phyloP scores from a whole-genome alignment of 495 filamentous ascomycete genomes.

The Trichoderma parareesei region DNA sequence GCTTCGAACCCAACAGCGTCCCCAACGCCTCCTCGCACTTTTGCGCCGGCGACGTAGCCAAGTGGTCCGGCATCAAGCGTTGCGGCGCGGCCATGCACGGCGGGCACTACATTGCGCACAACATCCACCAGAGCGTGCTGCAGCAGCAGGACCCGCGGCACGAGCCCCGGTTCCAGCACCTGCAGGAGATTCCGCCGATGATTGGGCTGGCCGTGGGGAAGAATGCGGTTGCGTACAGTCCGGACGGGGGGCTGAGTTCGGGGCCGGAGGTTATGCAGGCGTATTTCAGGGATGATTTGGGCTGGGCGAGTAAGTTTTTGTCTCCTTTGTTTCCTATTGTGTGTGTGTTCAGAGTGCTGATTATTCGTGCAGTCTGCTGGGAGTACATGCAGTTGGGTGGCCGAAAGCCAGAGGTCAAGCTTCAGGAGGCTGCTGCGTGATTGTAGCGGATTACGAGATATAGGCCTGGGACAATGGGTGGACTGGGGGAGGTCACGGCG shows the following conservation, averaged over 20 bases:
- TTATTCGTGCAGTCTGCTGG: constrained; percentile 7
- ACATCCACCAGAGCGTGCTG: constrained; percentile 52
- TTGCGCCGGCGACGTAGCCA: constrained; percentile 45
- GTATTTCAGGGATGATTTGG: constrained; percentile 61
- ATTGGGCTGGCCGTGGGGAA: constrained; percentile 61
- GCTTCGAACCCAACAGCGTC: constrained; percentile 31
- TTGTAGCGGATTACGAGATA: too few species aligned
- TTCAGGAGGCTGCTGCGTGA: background rate
- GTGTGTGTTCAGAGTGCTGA: background rate
- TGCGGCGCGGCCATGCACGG: constrained; percentile 62
- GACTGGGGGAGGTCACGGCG: background rate
- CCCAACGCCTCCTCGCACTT: constrained; percentile 51
- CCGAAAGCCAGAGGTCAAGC: background rate
- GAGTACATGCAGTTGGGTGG: constrained; percentile 11
- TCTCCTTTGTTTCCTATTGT: background rate
- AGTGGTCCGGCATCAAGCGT: constrained; percentile 63
- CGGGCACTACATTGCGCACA: constrained; percentile 51
- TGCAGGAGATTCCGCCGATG: constrained; percentile 49
- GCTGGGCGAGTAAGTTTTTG: constrained; percentile 43
- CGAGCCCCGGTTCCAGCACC: constrained; percentile 33
- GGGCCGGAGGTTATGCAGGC: constrained; percentile 51
- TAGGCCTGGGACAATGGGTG: background rate
- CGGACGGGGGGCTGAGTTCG: constrained; percentile 37
- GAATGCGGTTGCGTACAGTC: constrained; percentile 52
- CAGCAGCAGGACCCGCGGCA: constrained; percentile 25